Evolutionary conservation across 1,284 basidiomycete genomes (phyloP), one percentile per base, ranked within the genome.

Genomic region (Ustilago bromivora): DNA sequence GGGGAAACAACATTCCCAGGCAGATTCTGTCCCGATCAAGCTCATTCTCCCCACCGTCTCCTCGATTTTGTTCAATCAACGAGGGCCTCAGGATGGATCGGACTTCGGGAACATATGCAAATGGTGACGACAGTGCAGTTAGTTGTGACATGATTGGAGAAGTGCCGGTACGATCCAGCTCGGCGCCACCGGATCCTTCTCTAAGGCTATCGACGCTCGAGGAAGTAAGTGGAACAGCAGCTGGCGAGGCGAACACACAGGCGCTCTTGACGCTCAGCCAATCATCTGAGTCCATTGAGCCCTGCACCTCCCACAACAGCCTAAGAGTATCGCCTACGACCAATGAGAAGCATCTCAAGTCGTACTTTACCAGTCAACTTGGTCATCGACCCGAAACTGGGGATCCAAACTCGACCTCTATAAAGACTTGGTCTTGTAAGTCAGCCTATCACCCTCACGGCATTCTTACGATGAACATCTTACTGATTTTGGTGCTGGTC

Each of bases 161-260:
- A 12, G 13, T 53, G 7, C 47, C 63, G 32, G 59, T 60, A 23
- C 58, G 58, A 10, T 59, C 59, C 36, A 71, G 49, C 34, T 61
- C 69, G 40, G 49, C 51, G 15, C 59, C 62, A 31, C 62, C 63
- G 1, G 12, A 58, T n/a, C 55, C 28, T 15, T n/a, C 12, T 23
- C 38, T 13, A 12, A 7, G 43, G n/a, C 13, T 61, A 28, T 23
- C n/a, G 17, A n/a, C 38, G 5, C 13, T 19, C 17, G 60, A 43
- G 9, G 36, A 23, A n/a, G 32, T 23, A 34, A 38, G n/a, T 10
- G 23, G 9, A 8, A 46, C 28, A 40, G n/a, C 41, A n/a, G n/a
- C 11, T 28, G 32, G 51, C 28, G 47, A 31, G 23, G 40, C n/a
- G 11, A 23, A 5, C 17, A 7, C 35, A 17, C 46, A 47, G 15